phyloP scores from a whole-genome alignment of 2,329 filamentous ascomycete genomes.

The Cytospora mali region DNA sequence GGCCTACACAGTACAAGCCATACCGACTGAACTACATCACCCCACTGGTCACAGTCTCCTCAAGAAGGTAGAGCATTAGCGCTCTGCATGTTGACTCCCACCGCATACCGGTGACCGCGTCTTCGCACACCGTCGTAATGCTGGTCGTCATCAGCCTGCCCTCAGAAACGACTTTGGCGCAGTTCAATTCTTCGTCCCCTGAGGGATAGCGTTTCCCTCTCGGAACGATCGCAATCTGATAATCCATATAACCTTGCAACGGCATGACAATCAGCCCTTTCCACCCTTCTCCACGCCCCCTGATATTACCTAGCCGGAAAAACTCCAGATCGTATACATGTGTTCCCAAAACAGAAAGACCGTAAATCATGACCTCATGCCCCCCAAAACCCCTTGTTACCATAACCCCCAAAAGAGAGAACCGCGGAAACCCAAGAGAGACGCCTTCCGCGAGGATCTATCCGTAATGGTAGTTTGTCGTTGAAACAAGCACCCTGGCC shows the following conservation, averaged over 20 bases:
- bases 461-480: conserved; percentile 21
- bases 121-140: too few relatives aligned
- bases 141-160: neutral
- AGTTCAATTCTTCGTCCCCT: neutral
- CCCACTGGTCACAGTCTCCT: neutral
- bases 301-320: conserved; percentile 4
- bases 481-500: neutral
- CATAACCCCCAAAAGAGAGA: neutral
- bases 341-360: neutral
- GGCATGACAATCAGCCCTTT: neutral
- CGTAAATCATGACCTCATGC: conserved; percentile 14
- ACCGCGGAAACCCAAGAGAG: neutral
- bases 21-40: neutral
- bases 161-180: neutral
- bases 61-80: neutral
- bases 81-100: neutral
- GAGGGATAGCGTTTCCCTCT: neutral
- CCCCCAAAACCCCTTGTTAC: conserved; percentile 2
- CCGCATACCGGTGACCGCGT: too few relatives aligned
- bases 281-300: neutral
- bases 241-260: neutral
- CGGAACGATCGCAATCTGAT: conserved; percentile 1
- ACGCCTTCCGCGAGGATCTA: conserved; percentile 26
- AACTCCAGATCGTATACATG: conserved; percentile 4
- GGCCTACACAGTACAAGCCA: neutral